Percentiles rank a stretch among this genome's conserved stretches.
Evolutionary conservation across 352 stramenopile species (phyloP).

Genomic region (Phytopythium helicoides): DNA sequence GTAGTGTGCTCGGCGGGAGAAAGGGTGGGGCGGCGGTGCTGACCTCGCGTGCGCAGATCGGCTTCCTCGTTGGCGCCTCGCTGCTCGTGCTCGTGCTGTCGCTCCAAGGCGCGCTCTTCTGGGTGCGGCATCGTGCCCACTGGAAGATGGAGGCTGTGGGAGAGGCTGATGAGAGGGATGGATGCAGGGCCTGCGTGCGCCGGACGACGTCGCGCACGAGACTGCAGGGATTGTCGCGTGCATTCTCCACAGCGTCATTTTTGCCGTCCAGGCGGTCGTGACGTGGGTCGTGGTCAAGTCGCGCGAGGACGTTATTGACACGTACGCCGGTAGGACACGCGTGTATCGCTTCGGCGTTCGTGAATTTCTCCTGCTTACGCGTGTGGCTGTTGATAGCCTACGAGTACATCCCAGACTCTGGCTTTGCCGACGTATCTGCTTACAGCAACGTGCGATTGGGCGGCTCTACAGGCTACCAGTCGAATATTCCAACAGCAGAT

Average conservation of each 20-base stretch:
- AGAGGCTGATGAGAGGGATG: background rate
- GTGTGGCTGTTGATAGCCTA: conserved; percentile 38
- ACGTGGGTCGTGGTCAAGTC: conserved; percentile 65
- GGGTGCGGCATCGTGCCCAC: conserved; percentile 35
- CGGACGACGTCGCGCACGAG: conserved; percentile 23
- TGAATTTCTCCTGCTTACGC: no score
- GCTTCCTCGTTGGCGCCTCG: conserved; percentile 68
- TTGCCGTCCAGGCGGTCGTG: conserved; percentile 53
- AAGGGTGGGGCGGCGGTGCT: no score
- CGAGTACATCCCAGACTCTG: conserved; percentile 75
- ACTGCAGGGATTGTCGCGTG: conserved; percentile 46
- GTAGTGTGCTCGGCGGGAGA: conserved; percentile 35
- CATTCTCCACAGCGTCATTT: conserved; percentile 51
- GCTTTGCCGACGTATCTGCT: conserved; percentile 39
- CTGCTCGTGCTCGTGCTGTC: conserved; percentile 63
- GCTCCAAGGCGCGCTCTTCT: conserved; percentile 67
- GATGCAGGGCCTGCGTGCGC: conserved; percentile 37
- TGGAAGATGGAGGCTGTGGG: background rate
- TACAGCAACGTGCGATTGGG: conserved; percentile 20
- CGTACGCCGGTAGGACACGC: conserved; percentile 52
- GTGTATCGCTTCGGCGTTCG: no score
- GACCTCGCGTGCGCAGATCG: no score
- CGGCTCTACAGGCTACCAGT: conserved; percentile 49
- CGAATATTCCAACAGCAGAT: conserved; percentile 54
- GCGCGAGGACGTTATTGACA: conserved; percentile 85